Evolutionary conservation across 2,329 filamentous ascomycete genomes (phyloP), one percentile per base, ranked within the genome.

Genomic region (Colletotrichum ledebouriae): DNA sequence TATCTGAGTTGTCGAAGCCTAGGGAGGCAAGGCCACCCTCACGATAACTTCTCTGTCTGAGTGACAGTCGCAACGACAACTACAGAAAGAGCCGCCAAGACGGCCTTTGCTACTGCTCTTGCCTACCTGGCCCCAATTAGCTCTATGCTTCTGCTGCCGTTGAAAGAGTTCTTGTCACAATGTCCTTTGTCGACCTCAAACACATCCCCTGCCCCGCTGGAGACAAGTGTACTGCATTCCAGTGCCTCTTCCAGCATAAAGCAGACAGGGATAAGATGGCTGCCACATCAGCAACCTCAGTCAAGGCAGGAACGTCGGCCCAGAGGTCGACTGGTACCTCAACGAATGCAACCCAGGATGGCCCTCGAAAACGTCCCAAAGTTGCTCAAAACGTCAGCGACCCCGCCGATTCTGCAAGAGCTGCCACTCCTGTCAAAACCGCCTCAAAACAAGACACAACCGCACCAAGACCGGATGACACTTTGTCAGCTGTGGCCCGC

Each of bases 121-220:
- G 58, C 22, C 34, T 20, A 20, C 20, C 25, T 15, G 11, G 39
- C 37, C 15, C 39, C 34, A 34, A 50, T 39, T 53, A 53, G 49
- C 49, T 25, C n/a, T 59, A 39, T 60, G 60, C 20, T 11, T 53
- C 25, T 53, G 39, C n/a, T 44, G 25, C 46, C 37, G 44, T 55
- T 50, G 62, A 58, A 50, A 65, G 57, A 37, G 4, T 33, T 67
- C 50, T 25, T 25, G 34, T 59, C 66, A 37, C 57, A 62, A 73
- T 74, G 65, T 69, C 72, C 41, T 67, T 72, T 33, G 62, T 69
- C 29, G 60, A 65, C 53, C 82, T 86, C 70, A 86, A 85, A 72
- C 81, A 80, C 67, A 81, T 86, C 55, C 82, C 83, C 10, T 86
- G 84, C 71, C 84, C 84, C 6, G 83, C 82, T 20, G 84, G 84